Evolutionary conservation across 2,329 filamentous ascomycete species (phyloP), one percentile per base, ranked within the genome.

Genomic region (Phaeosphaeria sp.): DNA sequence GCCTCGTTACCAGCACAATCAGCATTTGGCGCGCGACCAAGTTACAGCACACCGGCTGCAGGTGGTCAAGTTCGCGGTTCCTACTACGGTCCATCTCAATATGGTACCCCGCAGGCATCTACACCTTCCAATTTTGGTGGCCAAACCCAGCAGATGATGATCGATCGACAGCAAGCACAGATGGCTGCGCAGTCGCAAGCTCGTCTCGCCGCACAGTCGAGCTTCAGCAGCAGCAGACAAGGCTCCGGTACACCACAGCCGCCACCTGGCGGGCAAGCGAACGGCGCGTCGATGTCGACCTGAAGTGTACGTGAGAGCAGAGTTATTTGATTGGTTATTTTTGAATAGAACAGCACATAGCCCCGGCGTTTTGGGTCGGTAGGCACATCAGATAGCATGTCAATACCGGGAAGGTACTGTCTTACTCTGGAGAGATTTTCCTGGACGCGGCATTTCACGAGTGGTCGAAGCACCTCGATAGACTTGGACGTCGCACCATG

Each of bases 221-320:
- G 68, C 57, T 73, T 76, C 49, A 71, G 63, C 43, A 72, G 63
- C 49, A 71, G 64, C 50, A 67, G 72, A 46, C 71, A 72, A 55
- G 73, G 66, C 9, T 76, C 74, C 18, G 73, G 74, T 3, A 78
- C 75, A 18, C 75, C 75, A 5, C 75, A 78, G 56, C 75, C 75
- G 9, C 67, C 72, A 1, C 74, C 69, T 25, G 65, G 68, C 3
- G 65, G 67, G n/a, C 64, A 63, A 20, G 47, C 63, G 9, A 72
- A 71, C 36, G 69, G 69, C 20, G 61, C 69, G 8, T 71, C 68
- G 3, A 70, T 71, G 68, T 62, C 63, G 21, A 72, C 64, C 20
- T 68, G 56, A 53, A 15, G 40, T 52, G 51, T 13, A 13, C 21
- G 30, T 44, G 15, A 3, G 30, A 13, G 11, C 30, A 7, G 30